Percentiles rank a stretch among this genome's conserved stretches.
Evolutionary conservation across 176 grass and related monocot species (phyloP).

Genomic region (Musa troglodytarum): DNA sequence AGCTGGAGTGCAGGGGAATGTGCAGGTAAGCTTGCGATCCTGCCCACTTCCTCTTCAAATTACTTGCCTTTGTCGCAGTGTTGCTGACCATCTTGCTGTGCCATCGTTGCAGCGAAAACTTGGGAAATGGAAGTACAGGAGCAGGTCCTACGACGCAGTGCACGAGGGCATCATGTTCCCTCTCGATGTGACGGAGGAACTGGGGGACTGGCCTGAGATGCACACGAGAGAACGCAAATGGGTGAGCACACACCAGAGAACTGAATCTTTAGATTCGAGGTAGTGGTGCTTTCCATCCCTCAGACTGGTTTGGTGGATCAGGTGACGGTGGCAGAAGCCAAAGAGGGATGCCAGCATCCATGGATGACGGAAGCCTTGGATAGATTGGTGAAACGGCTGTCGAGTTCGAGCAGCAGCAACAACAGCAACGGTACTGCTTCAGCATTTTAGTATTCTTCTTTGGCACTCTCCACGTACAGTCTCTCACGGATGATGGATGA

Average conservation of each 20-base stretch:
- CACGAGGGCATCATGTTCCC: slow-evolving; percentile 39
- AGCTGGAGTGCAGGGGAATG: slow-evolving; percentile 41
- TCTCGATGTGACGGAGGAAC: slow-evolving; percentile 36
- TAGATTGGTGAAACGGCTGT: slow-evolving; percentile 28
- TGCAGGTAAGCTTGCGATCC: slow-evolving; percentile 21
- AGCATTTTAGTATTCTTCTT: neutral
- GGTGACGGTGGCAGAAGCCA: slow-evolving; percentile 34
- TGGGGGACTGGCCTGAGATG: slow-evolving; percentile 44
- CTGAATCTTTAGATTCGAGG: too few species aligned
- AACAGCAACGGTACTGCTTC: neutral
- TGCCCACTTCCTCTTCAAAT: neutral
- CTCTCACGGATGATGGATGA: neutral
- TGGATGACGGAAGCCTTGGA: slow-evolving; percentile 49
- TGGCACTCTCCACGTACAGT: neutral
- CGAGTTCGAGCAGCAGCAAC: neutral
- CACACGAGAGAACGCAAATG: slow-evolving; percentile 34
- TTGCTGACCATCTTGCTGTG: too few species aligned
- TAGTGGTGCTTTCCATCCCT: too few species aligned
- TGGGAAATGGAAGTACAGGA: slow-evolving; percentile 45
- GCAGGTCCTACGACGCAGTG: slow-evolving; percentile 27
- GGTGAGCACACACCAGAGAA: neutral
- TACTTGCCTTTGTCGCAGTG: too few species aligned
- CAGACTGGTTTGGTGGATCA: slow-evolving; percentile 3
- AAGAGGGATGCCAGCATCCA: slow-evolving; percentile 31
- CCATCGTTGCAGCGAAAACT: slow-evolving; percentile 27